Conservation (phyloP, 768 basidiomycete genomes). For the Austroboletus eburneus region DNA sequence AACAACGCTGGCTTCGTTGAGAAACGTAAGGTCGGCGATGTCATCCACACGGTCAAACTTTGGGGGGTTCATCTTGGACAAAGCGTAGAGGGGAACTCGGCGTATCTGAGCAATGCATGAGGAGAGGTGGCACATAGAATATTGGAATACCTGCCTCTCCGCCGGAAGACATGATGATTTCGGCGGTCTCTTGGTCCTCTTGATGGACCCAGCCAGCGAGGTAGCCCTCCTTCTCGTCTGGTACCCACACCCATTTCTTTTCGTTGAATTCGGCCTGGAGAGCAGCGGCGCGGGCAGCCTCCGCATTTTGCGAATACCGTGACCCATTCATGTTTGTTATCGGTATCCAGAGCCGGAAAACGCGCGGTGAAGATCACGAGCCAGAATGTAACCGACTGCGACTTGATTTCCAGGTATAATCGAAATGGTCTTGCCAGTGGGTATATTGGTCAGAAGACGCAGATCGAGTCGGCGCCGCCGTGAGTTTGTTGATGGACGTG, state of each 20-base stretch:
- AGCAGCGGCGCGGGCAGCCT: constrained; percentile 80
- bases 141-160: constrained; percentile 58
- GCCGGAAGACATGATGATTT: constrained; percentile 80
- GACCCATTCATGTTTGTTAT: constrained; percentile 43
- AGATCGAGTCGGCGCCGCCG: constrained; percentile 6
- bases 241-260: constrained; percentile 99
- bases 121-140: neutral
- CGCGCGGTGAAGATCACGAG: constrained; percentile 10
- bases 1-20: constrained; percentile 99
- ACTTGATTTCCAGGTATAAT: neutral
- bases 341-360: constrained; percentile 3
- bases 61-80: constrained; percentile 97
- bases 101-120: constrained; percentile 43
- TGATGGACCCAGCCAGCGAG: constrained; percentile 90
- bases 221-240: constrained; percentile 89
- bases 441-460: constrained; percentile 3
- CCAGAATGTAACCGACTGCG: constrained; percentile 1
- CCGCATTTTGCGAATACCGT: constrained; percentile 50
- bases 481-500: neutral
- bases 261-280: constrained; percentile 95
- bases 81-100: constrained; percentile 67
- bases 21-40: constrained; percentile 95
- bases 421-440: neutral
- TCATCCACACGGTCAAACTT: constrained; percentile 98
- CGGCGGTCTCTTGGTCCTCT: constrained; percentile 78